Base-by-base conservation (phyloP, 2,329 filamentous ascomycete species). In the Fusarium sp. region DNA sequence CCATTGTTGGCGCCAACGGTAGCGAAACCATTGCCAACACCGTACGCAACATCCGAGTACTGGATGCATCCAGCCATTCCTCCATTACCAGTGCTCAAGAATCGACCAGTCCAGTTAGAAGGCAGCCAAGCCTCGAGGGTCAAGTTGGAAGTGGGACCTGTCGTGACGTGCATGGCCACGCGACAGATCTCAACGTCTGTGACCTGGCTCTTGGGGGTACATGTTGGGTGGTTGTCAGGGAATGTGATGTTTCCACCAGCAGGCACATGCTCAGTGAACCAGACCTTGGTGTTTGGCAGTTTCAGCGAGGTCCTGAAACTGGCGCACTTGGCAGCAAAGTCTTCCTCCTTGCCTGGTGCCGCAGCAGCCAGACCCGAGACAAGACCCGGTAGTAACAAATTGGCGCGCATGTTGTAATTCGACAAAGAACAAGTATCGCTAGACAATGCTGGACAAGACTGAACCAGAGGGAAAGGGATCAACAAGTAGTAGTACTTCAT, bases 1-100 rank as follows among this genome's bases (percentile, higher is more conserved):
- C 69, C 69, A 81, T 84, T 84, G 66, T 86, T 85, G 1, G 84
- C 80, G 6, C 83, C 83, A 16, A 86, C 79, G 0, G 80, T 77
- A 1, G 83, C 79, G 55, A 86, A 86, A 0, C 83, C 83, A 5
- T 80, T 76, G 1, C 76, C 71, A 4, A 77, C 74, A 2, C 80
- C 79, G 48, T 85, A 72, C 0, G 63, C 67, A 5, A 72, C 51
- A 10, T 85, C 3, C 77, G 80, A 28, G 83, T 74, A 65, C 81
- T 83, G 58, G 71, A 63, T 83, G 49, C 84, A 86, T 8, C 84
- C 83, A 49, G 79, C 80, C 25, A 84, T 74, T 3, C 84, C 84
- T 6, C 84, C 83, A 54, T 86, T 86, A 5, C 84, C 84, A 1
- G 83, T 84, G 31, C 81, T 82, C 56, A 86, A 42, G 49, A 85